Conservation (phyloP, 108 stramenopile species). For the Parietichytrium sp. region DNA sequence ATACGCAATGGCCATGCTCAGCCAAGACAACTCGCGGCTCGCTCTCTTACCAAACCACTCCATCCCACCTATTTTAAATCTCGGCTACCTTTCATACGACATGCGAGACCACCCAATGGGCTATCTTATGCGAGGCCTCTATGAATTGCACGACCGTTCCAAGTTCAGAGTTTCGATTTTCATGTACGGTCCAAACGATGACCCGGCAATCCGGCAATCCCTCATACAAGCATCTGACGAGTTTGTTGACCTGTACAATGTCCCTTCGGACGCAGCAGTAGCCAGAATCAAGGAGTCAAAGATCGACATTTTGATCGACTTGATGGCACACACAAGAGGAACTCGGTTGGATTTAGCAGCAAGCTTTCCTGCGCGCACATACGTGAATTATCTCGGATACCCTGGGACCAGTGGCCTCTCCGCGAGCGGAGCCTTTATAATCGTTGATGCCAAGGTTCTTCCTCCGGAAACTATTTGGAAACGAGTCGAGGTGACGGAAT, state of each 20-base stretch:
- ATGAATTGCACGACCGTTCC: slow-evolving; percentile 43
- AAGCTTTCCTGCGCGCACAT: slow-evolving; percentile 38
- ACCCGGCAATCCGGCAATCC: neutral
- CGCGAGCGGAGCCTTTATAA: slow-evolving; percentile 33
- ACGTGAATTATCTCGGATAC: slow-evolving; percentile 61
- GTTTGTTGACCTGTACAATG: slow-evolving; percentile 46
- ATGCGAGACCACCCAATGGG: slow-evolving; percentile 62
- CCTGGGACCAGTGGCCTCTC: slow-evolving; percentile 54
- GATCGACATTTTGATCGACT: slow-evolving; percentile 55
- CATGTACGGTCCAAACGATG: slow-evolving; percentile 53
- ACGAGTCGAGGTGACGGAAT: slow-evolving; percentile 48
- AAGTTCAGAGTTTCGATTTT: slow-evolving; percentile 1
- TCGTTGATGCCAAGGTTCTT: slow-evolving; percentile 37
- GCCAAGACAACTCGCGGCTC: too few relatives aligned
- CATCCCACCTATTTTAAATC: too few relatives aligned
- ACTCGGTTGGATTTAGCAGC: slow-evolving; percentile 50
- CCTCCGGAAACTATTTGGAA: slow-evolving; percentile 38
- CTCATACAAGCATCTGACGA: slow-evolving; percentile 23
- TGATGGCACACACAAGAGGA: slow-evolving; percentile 58
- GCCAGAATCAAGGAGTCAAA: neutral
- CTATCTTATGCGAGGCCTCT: slow-evolving; percentile 51
- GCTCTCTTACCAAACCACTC: too few relatives aligned
- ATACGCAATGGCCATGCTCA: too few relatives aligned
- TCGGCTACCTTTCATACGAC: slow-evolving; percentile 62
- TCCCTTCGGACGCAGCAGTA: neutral